These are phyloP conservation scores for Cadophora luteo-olivacea DNA, from an alignment of 2,329 filamentous ascomycete species.

Conservation along the genomic window DNA sequence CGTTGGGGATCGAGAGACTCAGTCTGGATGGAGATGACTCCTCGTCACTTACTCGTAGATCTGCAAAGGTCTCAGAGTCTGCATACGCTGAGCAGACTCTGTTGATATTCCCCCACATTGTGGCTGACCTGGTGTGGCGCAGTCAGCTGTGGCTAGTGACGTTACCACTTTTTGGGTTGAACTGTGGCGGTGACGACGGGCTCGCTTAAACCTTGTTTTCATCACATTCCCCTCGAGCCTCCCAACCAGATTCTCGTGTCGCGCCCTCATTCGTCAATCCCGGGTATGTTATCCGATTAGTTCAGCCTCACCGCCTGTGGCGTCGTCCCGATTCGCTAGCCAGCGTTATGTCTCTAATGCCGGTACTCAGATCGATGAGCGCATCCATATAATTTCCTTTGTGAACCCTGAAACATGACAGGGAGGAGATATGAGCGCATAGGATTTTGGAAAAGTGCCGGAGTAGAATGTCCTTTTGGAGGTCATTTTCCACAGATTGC, in stretches of 20 bases:
- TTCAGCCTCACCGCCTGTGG: not conserved
- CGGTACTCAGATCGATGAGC: not conserved
- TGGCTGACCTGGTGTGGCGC: not conserved
- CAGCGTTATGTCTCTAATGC: not conserved
- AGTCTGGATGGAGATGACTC: too few relatives aligned
- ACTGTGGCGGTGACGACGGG: constrained; percentile 15
- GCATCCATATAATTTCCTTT: not conserved
- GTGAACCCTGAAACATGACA: not conserved
- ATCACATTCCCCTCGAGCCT: constrained; percentile 1
- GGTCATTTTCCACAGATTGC: too few relatives aligned
- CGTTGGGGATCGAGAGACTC: too few relatives aligned
- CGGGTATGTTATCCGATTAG: not conserved
- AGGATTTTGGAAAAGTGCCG: not conserved
- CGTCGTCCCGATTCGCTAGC: not conserved
- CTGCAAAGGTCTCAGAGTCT: too few relatives aligned
- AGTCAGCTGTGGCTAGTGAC: constrained; percentile 1
- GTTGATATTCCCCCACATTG: too few relatives aligned
- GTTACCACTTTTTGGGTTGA: not conserved
- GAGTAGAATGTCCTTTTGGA: not conserved
- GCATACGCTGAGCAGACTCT: too few relatives aligned
- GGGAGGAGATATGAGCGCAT: not conserved
- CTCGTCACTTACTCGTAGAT: too few relatives aligned
- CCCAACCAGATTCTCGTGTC: not conserved
- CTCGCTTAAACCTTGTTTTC: constrained; percentile 16
- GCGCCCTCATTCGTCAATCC: not conserved